Evolutionary conservation across 306 rosid species (phyloP).

Genomic region (Vigna mungo): DNA sequence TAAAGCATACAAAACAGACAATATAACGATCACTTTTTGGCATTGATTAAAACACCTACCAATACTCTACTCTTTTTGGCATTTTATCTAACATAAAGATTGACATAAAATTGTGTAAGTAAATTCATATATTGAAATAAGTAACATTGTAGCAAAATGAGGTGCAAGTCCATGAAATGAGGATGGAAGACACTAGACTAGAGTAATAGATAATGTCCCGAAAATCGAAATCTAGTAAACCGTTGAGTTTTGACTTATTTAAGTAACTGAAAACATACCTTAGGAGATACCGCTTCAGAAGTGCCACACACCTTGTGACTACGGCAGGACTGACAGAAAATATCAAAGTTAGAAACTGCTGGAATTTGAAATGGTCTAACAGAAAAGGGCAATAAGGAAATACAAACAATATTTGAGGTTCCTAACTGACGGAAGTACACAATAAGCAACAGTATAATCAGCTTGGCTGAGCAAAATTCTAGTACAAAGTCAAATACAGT

Average conservation of each 20-base stretch:
- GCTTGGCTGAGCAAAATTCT: conserved; percentile 12
- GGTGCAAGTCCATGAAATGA: conserved; percentile 19
- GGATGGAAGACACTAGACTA: background rate
- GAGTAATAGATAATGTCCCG: conserved; percentile 29
- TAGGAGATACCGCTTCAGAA: conserved; percentile 88
- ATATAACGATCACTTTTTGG: conserved; percentile 8
- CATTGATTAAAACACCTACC: background rate
- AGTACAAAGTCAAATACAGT: conserved; percentile 4
- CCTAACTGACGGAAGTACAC: background rate
- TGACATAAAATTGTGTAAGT: conserved; percentile 17
- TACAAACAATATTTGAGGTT: conserved; percentile 10
- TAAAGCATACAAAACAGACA: background rate
- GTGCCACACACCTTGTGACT: conserved; percentile 93
- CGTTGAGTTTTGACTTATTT: conserved; percentile 31
- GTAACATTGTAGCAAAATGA: background rate
- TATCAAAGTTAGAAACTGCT: conserved; percentile 44
- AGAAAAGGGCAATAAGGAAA: conserved; percentile 37
- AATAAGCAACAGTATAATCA: background rate
- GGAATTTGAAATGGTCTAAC: conserved; percentile 17
- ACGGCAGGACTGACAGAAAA: conserved; percentile 90
- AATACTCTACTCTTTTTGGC: background rate
- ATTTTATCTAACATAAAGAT: conserved; percentile 16
- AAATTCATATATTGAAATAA: conserved; percentile 2
- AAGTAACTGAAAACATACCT: conserved; percentile 62
- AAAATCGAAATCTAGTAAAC: conserved; percentile 27